Evolutionary conservation across 805 yeast species (phyloP).

Genomic region (Candida arabinofermentans): DNA sequence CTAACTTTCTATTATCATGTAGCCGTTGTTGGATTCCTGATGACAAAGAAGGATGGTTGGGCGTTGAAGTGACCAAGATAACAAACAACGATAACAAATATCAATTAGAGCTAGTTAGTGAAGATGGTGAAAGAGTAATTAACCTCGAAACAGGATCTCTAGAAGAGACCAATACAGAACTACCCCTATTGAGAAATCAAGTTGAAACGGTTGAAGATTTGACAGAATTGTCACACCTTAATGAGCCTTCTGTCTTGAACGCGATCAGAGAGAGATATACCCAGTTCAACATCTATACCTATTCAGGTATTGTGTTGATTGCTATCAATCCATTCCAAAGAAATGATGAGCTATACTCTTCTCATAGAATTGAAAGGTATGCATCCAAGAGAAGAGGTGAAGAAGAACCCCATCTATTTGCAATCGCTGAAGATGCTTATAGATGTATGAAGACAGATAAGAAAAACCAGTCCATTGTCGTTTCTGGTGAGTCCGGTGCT

Average conservation of each 20-base stretch:
- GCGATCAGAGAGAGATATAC: constrained; percentile 88
- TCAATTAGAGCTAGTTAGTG: constrained; percentile 50
- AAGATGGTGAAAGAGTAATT: constrained; percentile 41
- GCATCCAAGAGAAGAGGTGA: constrained; percentile 93
- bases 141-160: constrained; percentile 45
- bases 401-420: constrained; percentile 93
- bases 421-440: constrained; percentile 97
- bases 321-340: constrained; percentile 95
- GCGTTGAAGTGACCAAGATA: constrained; percentile 53
- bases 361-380: constrained; percentile 90
- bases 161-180: constrained; percentile 48
- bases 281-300: constrained; percentile 88
- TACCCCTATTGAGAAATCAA: constrained; percentile 87
- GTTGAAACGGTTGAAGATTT: constrained; percentile 93
- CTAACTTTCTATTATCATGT: constrained; percentile 5
- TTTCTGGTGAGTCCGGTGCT: constrained; percentile 97
- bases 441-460: constrained; percentile 86
- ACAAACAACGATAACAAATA: constrained; percentile 40
- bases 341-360: constrained; percentile 85
- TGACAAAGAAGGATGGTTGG: constrained; percentile 68
- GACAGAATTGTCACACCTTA: constrained; percentile 85
- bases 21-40: constrained; percentile 84
- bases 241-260: constrained; percentile 94
- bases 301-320: constrained; percentile 93
- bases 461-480: constrained; percentile 91